These are phyloP conservation scores for Rhodomyrtus tomentosa DNA, from an alignment of 345 rosid genomes.

Conservation along the genomic window DNA sequence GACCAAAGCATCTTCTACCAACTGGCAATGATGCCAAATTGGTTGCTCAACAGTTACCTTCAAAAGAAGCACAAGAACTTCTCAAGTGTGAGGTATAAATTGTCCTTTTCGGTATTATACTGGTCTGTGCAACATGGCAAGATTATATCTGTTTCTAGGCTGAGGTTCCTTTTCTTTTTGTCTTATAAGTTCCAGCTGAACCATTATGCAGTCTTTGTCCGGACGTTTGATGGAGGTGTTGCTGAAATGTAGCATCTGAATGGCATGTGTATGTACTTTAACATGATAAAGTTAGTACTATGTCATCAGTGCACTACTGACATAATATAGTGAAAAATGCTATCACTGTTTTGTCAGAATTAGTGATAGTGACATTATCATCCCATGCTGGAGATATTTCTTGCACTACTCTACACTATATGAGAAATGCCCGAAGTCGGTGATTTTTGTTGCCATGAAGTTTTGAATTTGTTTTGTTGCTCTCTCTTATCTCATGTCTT, in stretches of 20 bases:
- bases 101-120: not conserved
- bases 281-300: not conserved
- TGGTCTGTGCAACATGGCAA: not conserved
- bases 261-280: not conserved
- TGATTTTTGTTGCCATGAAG: not conserved
- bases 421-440: not conserved
- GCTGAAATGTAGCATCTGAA: not conserved
- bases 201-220: not conserved
- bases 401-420: not conserved
- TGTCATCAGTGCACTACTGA: not conserved
- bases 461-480: no score
- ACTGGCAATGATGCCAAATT: conserved; percentile 46
- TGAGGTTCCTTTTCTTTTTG: not conserved
- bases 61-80: conserved; percentile 68
- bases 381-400: not conserved
- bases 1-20: conserved; percentile 31
- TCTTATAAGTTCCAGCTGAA: not conserved
- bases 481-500: no score
- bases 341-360: not conserved
- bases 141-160: not conserved
- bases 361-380: not conserved
- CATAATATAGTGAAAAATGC: not conserved
- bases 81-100: conserved; percentile 52
- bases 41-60: conserved; percentile 44
- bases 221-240: not conserved